Evolutionary conservation across 345 rosid genomes (phyloP).

Genomic region (Euphorbia pulcherrima): DNA sequence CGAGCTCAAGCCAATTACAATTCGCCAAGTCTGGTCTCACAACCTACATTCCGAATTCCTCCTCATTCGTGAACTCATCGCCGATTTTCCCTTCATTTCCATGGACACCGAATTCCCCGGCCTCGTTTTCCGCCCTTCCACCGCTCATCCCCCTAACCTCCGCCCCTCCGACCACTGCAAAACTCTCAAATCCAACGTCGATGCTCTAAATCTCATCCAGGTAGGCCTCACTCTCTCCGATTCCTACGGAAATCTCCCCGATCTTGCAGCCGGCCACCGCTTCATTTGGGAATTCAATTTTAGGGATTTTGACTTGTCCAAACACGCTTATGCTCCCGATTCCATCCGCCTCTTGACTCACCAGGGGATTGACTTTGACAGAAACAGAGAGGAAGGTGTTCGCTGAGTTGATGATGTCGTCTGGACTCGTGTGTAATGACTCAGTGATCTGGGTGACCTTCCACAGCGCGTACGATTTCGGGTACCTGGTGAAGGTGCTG

Average conservation of each 20-base stretch:
- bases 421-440: constrained; percentile 32
- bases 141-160: background rate
- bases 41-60: constrained; percentile 30
- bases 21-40: constrained; percentile 32
- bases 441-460: constrained; percentile 35
- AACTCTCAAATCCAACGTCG: constrained; percentile 28
- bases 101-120: constrained; percentile 41
- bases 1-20: constrained; percentile 9
- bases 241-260: constrained; percentile 24
- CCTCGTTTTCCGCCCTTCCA: constrained; percentile 22
- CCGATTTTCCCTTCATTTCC: constrained; percentile 30
- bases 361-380: constrained; percentile 30
- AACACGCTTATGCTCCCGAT: constrained; percentile 28
- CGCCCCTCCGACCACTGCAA: constrained; percentile 21
- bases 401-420: constrained; percentile 35
- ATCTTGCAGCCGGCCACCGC: constrained; percentile 13
- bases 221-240: constrained; percentile 32
- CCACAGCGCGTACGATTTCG: constrained; percentile 35
- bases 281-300: constrained; percentile 36
- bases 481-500: constrained; percentile 28
- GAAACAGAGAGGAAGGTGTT: no score
- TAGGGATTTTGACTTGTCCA: constrained; percentile 23
- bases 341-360: constrained; percentile 25
- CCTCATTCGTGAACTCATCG: constrained; percentile 22
- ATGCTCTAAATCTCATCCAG: constrained; percentile 32